Evolutionary conservation across 805 yeast genomes (phyloP).

Genomic region (Metschnikowia picachoensis): DNA sequence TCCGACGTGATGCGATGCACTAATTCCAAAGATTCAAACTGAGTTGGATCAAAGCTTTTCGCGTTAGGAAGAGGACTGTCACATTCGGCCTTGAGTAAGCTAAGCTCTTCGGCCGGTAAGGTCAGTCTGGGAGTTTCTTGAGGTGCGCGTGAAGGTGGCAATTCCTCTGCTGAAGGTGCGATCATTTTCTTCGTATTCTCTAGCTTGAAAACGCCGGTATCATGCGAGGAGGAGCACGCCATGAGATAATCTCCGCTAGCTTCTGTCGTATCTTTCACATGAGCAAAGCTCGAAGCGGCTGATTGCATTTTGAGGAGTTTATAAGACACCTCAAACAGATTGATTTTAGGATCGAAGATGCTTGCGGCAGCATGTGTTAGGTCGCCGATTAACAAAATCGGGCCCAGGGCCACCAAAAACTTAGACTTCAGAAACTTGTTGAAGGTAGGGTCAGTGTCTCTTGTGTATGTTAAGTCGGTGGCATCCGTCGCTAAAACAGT

Average conservation of each 20-base stretch:
- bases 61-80: background rate
- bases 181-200: background rate
- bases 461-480: background rate
- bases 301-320: constrained; percentile 1
- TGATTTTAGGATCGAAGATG: background rate
- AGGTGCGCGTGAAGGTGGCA: too few species aligned
- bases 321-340: constrained; percentile 5
- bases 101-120: constrained; percentile 20
- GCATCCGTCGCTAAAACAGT: constrained; percentile 10
- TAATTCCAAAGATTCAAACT: constrained; percentile 6
- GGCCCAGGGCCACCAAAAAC: constrained; percentile 1
- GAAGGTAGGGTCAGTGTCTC: background rate
- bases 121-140: background rate
- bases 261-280: constrained; percentile 24
- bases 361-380: background rate
- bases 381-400: constrained; percentile 7
- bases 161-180: background rate
- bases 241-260: constrained; percentile 29
- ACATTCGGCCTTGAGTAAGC: constrained; percentile 2
- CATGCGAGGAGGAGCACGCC: constrained; percentile 12
- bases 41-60: constrained; percentile 5
- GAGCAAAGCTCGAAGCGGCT: constrained; percentile 12
- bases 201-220: constrained; percentile 16
- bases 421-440: background rate
- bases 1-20: constrained; percentile 6